A percentile compares a stretch with the other conserved stretches of the same genome.
phyloP scores from a whole-genome alignment of 805 yeast species.

The Hanseniaspora meyeri region DNA sequence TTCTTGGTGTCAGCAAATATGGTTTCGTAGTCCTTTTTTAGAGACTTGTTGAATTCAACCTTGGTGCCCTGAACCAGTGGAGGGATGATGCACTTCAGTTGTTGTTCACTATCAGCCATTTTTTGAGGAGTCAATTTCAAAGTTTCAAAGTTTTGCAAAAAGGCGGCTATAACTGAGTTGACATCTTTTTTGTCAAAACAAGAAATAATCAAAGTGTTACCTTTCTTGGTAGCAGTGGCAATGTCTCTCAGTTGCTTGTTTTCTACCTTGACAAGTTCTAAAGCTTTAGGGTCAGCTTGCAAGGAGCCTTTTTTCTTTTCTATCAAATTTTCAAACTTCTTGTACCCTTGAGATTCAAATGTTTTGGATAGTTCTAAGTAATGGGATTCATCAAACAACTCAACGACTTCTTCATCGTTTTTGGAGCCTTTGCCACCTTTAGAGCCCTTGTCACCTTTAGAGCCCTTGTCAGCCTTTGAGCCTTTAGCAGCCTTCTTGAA shows the following conservation, averaged over 20 bases:
- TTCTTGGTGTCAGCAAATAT: constrained; percentile 48
- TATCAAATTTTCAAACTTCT: constrained; percentile 44
- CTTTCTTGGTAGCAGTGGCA: constrained; percentile 62
- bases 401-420: background rate
- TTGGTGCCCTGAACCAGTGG: constrained; percentile 58
- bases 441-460: background rate
- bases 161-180: constrained; percentile 56
- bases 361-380: constrained; percentile 14
- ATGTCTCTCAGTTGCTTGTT: constrained; percentile 44
- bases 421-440: background rate
- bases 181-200: constrained; percentile 73
- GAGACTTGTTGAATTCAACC: constrained; percentile 47
- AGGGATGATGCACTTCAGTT: constrained; percentile 62
- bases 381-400: background rate
- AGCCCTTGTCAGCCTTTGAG: background rate
- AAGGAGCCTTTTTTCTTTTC: constrained; percentile 42
- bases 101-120: constrained; percentile 60
- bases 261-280: constrained; percentile 46
- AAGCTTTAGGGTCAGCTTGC: constrained; percentile 41
- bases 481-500: constrained; percentile 13
- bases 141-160: constrained; percentile 55
- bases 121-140: constrained; percentile 72
- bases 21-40: constrained; percentile 45
- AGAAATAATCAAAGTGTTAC: constrained; percentile 57
- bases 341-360: constrained; percentile 38